phyloP scores from a whole-genome alignment of 2,329 filamentous ascomycete genomes.

The Lomentospora prolificans region DNA sequence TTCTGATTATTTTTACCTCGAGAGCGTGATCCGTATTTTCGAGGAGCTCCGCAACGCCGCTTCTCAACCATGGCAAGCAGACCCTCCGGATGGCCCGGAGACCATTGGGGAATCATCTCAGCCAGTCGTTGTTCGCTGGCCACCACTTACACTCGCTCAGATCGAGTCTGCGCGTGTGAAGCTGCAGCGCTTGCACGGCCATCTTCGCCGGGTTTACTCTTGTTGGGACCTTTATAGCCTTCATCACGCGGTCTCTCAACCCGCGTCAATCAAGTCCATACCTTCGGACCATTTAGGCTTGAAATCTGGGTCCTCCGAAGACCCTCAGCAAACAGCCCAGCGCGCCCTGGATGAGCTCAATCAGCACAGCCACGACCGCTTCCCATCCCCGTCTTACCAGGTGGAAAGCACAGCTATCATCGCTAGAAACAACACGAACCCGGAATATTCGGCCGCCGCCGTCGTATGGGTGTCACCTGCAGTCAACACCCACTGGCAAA shows the following conservation, averaged over 20 bases:
- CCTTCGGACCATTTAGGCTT: too few species aligned
- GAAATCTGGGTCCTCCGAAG: too few species aligned
- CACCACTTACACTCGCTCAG: neutral
- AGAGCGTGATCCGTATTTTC: neutral
- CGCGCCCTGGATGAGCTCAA: neutral
- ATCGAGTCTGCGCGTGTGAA: neutral
- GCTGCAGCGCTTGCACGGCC: neutral
- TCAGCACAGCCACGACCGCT: neutral
- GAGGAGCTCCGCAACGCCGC: neutral
- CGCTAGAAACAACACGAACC: slow-evolving; percentile 6
- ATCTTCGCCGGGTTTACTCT: neutral
- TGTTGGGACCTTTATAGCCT: slow-evolving; percentile 1
- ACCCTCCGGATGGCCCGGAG: neutral
- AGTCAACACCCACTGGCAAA: neutral
- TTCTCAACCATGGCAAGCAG: neutral
- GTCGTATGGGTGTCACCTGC: neutral
- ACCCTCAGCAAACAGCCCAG: neutral
- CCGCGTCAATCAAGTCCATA: neutral
- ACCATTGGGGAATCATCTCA: neutral
- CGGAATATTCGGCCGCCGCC: neutral
- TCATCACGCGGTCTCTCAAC: neutral
- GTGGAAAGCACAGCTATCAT: neutral
- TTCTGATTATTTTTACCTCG: neutral
- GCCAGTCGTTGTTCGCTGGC: neutral
- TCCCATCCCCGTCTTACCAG: neutral